Conservation (phyloP, 352 stramenopile species). For the Globisporangium iwayamae region DNA sequence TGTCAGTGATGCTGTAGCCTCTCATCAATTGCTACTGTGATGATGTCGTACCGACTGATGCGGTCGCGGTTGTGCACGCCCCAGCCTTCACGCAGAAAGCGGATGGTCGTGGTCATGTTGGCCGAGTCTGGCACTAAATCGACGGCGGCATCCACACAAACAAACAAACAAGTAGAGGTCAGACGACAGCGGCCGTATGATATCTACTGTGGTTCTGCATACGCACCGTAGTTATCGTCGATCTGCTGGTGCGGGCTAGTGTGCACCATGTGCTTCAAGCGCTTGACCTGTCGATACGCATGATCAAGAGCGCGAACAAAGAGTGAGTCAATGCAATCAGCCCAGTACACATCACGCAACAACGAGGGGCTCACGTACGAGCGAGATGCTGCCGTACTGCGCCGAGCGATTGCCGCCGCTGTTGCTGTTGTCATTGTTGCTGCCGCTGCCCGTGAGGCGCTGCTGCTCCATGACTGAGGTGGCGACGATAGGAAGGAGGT, state of each 20-base stretch:
- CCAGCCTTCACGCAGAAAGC: conserved; percentile 24
- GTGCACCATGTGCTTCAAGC: conserved; percentile 19
- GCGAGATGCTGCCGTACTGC: conserved; percentile 38
- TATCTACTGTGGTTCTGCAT: neutral
- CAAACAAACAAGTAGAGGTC: neutral
- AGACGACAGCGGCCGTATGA: neutral
- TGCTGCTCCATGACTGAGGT: conserved; percentile 19
- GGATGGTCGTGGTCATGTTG: conserved; percentile 27
- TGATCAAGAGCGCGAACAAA: neutral
- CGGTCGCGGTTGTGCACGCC: conserved; percentile 32
- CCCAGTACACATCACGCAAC: neutral
- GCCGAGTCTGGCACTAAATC: conserved; percentile 26
- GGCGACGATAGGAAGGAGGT: too few relatives aligned
- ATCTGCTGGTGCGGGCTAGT: conserved; percentile 2
- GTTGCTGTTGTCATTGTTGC: neutral
- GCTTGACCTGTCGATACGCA: conserved; percentile 14
- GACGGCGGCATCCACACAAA: neutral
- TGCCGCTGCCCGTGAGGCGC: neutral
- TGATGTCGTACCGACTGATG: conserved; percentile 35
- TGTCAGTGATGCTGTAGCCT: too few relatives aligned
- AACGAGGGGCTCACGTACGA: conserved; percentile 16
- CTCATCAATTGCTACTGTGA: neutral
- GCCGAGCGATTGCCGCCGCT: neutral
- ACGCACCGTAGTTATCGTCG: conserved; percentile 3
- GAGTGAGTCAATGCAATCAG: neutral